Conservation (phyloP, 148 eudicot genomes). For the Vaccinium macrocarpon region DNA sequence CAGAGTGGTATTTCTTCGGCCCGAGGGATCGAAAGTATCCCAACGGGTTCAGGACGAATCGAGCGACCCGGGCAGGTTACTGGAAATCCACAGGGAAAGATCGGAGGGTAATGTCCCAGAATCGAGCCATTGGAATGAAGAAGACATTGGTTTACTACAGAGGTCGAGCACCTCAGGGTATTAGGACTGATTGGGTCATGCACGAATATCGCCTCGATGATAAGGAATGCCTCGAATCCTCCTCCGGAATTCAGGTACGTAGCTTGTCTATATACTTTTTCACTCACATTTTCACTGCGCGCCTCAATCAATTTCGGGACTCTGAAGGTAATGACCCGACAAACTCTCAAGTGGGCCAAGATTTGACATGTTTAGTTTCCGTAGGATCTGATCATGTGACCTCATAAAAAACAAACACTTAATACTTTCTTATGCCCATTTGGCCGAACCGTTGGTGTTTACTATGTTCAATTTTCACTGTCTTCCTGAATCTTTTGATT, state of each 20-base stretch:
- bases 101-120: conserved; percentile 49
- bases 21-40: conserved; percentile 78
- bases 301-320: too few species aligned
- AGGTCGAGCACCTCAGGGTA: conserved; percentile 46
- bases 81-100: conserved; percentile 86
- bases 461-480: too few species aligned
- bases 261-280: too few species aligned
- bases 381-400: too few species aligned
- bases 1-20: conserved; percentile 81
- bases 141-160: conserved; percentile 47
- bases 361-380: too few species aligned
- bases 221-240: conserved; percentile 45
- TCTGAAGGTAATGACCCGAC: too few species aligned
- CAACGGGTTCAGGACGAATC: conserved; percentile 67
- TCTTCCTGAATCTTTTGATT: too few species aligned
- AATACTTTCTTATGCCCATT: too few species aligned
- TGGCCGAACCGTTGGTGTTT: too few species aligned
- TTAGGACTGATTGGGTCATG: conserved; percentile 51
- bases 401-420: too few species aligned
- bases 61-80: conserved; percentile 75
- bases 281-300: too few species aligned
- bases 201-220: conserved; percentile 55
- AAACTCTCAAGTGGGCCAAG: too few species aligned
- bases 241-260: conserved; percentile 60
- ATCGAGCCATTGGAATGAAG: conserved; percentile 50